Conservation (phyloP, 129 eudicot genomes). For the Artemisia tridentata region DNA sequence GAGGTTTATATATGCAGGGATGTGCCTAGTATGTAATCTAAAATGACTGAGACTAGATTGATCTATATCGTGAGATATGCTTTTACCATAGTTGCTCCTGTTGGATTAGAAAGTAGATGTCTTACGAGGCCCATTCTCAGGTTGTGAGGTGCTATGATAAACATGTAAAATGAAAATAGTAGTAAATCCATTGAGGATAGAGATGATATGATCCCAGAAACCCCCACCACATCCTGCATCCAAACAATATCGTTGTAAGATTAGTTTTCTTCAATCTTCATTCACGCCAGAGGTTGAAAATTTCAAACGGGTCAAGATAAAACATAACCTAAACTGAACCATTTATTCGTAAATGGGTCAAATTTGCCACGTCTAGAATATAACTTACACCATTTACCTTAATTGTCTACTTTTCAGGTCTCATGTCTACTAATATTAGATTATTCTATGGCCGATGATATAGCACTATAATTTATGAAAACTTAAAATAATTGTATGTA, state of each 20-base stretch:
- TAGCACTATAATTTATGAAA: background rate
- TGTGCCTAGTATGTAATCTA: slow-evolving; percentile 28
- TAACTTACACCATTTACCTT: too few species aligned
- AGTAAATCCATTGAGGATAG: slow-evolving; percentile 75
- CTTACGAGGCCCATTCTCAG: slow-evolving; percentile 79
- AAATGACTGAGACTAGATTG: background rate
- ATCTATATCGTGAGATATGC: slow-evolving; percentile 62
- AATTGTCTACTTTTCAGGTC: too few species aligned
- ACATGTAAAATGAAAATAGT: slow-evolving; percentile 87
- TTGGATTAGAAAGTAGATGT: slow-evolving; percentile 89
- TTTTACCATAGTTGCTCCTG: slow-evolving; percentile 82
- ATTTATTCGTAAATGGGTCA: too few species aligned
- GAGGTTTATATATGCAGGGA: slow-evolving; percentile 25
- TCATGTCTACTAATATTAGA: too few species aligned
- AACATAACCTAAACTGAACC: too few species aligned
- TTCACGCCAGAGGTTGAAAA: too few species aligned
- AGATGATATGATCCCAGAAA: slow-evolving; percentile 87
- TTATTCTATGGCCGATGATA: too few species aligned
- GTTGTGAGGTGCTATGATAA: slow-evolving; percentile 84
- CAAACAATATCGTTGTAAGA: slow-evolving; percentile 15
- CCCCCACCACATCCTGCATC: slow-evolving; percentile 96
- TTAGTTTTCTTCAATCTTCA: background rate
- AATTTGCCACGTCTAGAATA: too few species aligned
- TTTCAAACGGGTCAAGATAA: too few species aligned
- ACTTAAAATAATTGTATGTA: background rate